Conservation (phyloP, 177 flowering plant genomes). For the Vitis hybrid region DNA sequence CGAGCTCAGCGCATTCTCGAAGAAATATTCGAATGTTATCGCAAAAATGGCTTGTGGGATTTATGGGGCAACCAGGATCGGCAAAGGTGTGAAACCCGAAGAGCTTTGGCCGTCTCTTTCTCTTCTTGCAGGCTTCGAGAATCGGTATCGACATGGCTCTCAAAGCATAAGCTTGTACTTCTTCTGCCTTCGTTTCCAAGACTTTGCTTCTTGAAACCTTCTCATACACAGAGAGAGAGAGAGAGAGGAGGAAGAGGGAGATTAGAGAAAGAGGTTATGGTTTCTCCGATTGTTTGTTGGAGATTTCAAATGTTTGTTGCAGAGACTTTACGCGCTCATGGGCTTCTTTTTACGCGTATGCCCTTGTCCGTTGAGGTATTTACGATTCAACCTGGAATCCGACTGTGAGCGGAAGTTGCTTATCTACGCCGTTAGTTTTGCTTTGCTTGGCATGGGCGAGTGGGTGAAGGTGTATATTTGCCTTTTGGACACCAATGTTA, state of each 20-base stretch:
- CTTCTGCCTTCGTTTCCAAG: constrained; percentile 1
- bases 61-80: constrained; percentile 51
- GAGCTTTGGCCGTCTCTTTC: constrained; percentile 42
- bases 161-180: background rate
- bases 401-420: no score
- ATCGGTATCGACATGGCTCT: constrained; percentile 31
- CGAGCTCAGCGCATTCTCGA: constrained; percentile 48
- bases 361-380: no score
- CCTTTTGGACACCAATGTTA: no score
- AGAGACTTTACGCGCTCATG: background rate
- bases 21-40: constrained; percentile 67
- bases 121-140: constrained; percentile 37
- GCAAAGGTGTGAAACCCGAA: constrained; percentile 55
- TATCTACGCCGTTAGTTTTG: no score
- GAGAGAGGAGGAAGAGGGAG: constrained; percentile 2
- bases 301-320: background rate
- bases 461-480: no score
- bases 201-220: constrained; percentile 4
- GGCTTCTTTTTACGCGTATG: no score
- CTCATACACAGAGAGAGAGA: background rate
- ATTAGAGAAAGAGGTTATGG: constrained; percentile 1
- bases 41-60: constrained; percentile 53
- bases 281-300: background rate
- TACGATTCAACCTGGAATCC: no score
- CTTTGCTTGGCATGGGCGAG: no score